Percentiles rank a stretch among this genome's conserved stretches.
Evolutionary conservation across 2,329 filamentous ascomycete genomes (phyloP).

Genomic region (Stachybotrys echinatus): DNA sequence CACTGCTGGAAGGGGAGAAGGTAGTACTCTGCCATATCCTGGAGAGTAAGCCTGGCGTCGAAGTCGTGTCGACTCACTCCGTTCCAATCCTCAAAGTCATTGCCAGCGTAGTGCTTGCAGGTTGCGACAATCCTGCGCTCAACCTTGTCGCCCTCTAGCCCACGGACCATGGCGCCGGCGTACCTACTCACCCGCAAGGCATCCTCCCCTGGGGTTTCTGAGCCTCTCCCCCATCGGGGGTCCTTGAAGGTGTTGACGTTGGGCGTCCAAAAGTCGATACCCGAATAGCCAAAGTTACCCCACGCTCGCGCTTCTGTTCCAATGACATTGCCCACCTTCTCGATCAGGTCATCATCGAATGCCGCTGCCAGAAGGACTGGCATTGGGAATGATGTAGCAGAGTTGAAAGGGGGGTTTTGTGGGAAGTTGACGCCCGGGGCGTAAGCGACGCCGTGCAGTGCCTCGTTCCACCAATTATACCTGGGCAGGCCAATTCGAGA

Average conservation of each 20-base stretch:
- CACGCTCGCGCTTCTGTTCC: slow-evolving; percentile 60
- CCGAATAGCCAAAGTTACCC: slow-evolving; percentile 51
- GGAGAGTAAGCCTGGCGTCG: slow-evolving; percentile 49
- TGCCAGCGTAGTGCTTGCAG: slow-evolving; percentile 55
- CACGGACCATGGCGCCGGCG: slow-evolving; percentile 46
- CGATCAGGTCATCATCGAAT: slow-evolving; percentile 58
- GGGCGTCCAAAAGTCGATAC: slow-evolving; percentile 58
- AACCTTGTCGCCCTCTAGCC: slow-evolving; percentile 36
- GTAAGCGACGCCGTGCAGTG: slow-evolving; percentile 54
- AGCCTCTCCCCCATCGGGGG: slow-evolving; percentile 57
- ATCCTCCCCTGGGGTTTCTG: slow-evolving; percentile 57
- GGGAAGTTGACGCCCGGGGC: slow-evolving; percentile 40
- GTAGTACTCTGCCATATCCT: slow-evolving; percentile 65
- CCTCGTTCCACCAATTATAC: slow-evolving; percentile 60
- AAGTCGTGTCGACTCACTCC: slow-evolving; percentile 38
- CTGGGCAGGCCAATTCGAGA: slow-evolving; percentile 42
- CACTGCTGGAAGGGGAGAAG: slow-evolving; percentile 61
- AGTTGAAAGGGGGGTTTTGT: slow-evolving; percentile 37
- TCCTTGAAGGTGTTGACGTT: slow-evolving; percentile 64
- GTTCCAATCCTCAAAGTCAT: slow-evolving; percentile 46
- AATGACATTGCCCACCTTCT: slow-evolving; percentile 49
- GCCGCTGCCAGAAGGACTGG: slow-evolving; percentile 58
- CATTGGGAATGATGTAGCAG: slow-evolving; percentile 60
- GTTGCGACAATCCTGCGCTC: slow-evolving; percentile 42
- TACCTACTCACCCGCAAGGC: slow-evolving; percentile 43